Evolutionary conservation across 805 yeast species (phyloP).

Genomic region (Tetrapisispora phaffii): DNA sequence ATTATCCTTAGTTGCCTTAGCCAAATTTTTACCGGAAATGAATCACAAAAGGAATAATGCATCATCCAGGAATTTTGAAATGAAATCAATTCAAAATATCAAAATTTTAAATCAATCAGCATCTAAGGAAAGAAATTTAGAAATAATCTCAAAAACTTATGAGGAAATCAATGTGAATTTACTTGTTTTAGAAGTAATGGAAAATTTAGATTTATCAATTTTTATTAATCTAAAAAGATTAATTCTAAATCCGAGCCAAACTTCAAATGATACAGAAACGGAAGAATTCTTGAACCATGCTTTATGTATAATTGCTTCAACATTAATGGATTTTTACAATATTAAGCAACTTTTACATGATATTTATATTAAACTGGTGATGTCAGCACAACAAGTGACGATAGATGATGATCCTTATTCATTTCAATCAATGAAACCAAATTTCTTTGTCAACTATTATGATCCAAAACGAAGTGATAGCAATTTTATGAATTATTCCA

Average conservation of each 20-base stretch:
- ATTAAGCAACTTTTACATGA: constrained; percentile 63
- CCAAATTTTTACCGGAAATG: constrained; percentile 1
- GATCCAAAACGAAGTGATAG: constrained; percentile 10
- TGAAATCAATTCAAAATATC: not conserved
- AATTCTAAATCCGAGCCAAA: constrained; percentile 9
- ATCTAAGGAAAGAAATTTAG: constrained; percentile 7
- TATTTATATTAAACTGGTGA: constrained; percentile 41
- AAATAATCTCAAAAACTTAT: constrained; percentile 19
- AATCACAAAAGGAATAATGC: not conserved
- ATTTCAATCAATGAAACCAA: constrained; percentile 50
- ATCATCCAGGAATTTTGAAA: not conserved
- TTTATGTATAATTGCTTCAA: constrained; percentile 11
- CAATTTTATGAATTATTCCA: not conserved
- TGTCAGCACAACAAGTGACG: constrained; percentile 59
- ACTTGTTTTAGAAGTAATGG: constrained; percentile 16
- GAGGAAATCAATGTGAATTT: constrained; percentile 19
- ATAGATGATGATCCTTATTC: constrained; percentile 58
- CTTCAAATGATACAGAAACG: constrained; percentile 12
- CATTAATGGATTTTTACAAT: constrained; percentile 54
- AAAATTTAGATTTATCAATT: constrained; percentile 20
- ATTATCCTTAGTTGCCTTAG: not conserved
- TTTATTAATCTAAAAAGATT: constrained; percentile 20
- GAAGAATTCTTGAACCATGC: constrained; percentile 22
- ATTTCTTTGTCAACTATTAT: constrained; percentile 26
- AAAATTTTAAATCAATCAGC: not conserved